Base-by-base conservation (phyloP, 2,329 filamentous ascomycete genomes). In the Aspergillus latus region DNA sequence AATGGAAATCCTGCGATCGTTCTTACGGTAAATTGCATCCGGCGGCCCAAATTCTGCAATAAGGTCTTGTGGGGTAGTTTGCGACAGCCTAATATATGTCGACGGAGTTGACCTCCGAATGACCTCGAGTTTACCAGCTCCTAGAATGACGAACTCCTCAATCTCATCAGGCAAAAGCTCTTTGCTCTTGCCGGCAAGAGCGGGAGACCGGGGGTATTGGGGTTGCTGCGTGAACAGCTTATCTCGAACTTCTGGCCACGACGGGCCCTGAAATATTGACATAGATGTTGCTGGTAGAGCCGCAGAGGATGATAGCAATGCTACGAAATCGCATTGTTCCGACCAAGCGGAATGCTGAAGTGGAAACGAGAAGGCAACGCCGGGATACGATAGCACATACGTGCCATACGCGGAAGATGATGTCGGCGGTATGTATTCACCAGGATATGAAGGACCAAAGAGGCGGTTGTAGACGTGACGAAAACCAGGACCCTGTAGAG, bases 351-450 rank as follows among this genome's bases (percentile, higher is more conserved):
- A 86, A 56, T 84, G 78, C 49, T 87, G 82, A 30, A 97, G 79
- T 0, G 90, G 86, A 63, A 99, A 99, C 37, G 89, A 92, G 71
- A 97, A 97, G 0, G 93, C 91, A 30, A 99, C 86, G 0, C 94
- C 94, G 0, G 93, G 92, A 74, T 97, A 99, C 1, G 93, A 97
- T 34, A 99, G 79, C 34, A 96, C 86, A 69, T 97, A 99, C 21
- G 85, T 88, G 13, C 92, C 92, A 57, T 81, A 77, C 13, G 80
- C 78, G 9, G 80, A 79, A 2, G 78, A 79, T 1, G 78, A 68
- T 5, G 74, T 72, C 0, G 90, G 85, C 7, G 88, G 82, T 37
- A 96, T 82, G 68, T 93, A 99, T 78, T 99, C 94, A 61, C 94
- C 94, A 1, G 89, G 89, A 71, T 96, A 97, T 0, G 93, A 95